Base-by-base conservation (phyloP, 208 protist genomes). In the Histomonas meleagridis region DNA sequence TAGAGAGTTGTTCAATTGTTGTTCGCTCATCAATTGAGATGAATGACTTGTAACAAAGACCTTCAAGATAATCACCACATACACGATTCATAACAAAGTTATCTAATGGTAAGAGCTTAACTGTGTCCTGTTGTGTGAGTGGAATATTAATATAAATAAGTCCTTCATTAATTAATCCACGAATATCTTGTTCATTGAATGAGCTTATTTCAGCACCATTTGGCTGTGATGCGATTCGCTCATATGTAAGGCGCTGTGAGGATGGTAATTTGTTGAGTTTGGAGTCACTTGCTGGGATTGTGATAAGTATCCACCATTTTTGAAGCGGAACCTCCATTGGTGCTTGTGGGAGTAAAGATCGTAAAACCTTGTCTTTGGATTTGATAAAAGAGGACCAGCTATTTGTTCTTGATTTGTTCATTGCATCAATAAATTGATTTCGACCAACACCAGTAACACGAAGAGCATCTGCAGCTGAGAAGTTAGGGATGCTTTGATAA, bases 21-120 rank as follows among this genome's bases (percentile, higher is more conserved):
- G 76, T 86, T 86, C 76, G 23, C 9, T 86, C 76, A 55, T 86
- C 76, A 35, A 86, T 86, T 51, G 76, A 86, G 18, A 86, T 86
- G 46, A 86, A 86, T 55, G 46, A 55, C 26, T 86, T 86, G 76
- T 86, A 86, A 46, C 76, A 86, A 28, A 86, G 76, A 55, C 76
- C 76, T 55, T 86, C 76, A 55, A 86, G 76, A 55, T 86, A 86
- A 28, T 86, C 76, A 18, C 76, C 76, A 51, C 40, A 40, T 2
- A 86, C 46, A 16, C 76, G 4, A 55, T 86, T 86, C 76, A 86
- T 86, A 46, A 86, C 76, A 35, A 86, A 86, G 32, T 86, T 86
- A 51, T 86, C 76, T 10, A 86, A 46, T 55, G 76, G 28, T 35
- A 86, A 28, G 32, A 86, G 46, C 43, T 86, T 86, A 28, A 86